A percentile compares a stretch with the other conserved stretches of the same genome.
Evolutionary conservation across 164 flowering plant genomes (phyloP).

Genomic region (Protea cynaroides): DNA sequence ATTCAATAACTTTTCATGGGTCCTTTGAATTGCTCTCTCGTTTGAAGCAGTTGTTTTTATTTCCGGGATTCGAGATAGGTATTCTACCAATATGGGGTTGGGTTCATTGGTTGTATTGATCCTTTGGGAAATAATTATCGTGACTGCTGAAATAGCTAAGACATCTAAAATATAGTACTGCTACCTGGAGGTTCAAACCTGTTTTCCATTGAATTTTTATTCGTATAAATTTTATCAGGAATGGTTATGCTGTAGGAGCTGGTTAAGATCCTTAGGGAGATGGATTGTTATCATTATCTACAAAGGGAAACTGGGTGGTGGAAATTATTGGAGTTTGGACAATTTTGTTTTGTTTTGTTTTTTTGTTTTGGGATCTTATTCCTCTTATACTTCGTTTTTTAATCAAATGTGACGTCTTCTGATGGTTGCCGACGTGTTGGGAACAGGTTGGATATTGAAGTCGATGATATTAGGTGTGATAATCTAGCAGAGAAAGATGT

Average conservation of each 20-base stretch:
- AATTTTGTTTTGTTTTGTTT: not conserved
- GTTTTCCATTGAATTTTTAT: not conserved
- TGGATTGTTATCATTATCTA: not conserved
- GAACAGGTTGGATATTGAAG: conserved; percentile 27
- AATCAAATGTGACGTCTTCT: conserved; percentile 15
- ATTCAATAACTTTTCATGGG: not conserved
- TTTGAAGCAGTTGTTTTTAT: no score
- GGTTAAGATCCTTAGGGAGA: conserved; percentile 1
- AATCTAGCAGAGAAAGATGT: conserved; percentile 32
- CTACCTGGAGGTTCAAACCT: not conserved
- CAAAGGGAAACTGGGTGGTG: not conserved
- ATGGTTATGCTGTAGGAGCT: conserved; percentile 2
- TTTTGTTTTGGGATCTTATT: not conserved
- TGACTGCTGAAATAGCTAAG: no score
- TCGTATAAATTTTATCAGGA: not conserved
- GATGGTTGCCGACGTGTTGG: conserved; percentile 14
- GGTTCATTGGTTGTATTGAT: not conserved
- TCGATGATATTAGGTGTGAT: conserved; percentile 24
- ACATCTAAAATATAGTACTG: not conserved
- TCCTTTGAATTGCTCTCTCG: not conserved
- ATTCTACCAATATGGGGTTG: not conserved
- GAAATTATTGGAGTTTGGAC: not conserved
- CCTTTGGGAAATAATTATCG: no score
- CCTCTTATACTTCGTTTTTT: conserved; percentile 8
- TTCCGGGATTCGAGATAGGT: no score